Evolutionary conservation across 805 yeast species (phyloP), one percentile per base, ranked within the genome.

Genomic region (Starmerella apis): DNA sequence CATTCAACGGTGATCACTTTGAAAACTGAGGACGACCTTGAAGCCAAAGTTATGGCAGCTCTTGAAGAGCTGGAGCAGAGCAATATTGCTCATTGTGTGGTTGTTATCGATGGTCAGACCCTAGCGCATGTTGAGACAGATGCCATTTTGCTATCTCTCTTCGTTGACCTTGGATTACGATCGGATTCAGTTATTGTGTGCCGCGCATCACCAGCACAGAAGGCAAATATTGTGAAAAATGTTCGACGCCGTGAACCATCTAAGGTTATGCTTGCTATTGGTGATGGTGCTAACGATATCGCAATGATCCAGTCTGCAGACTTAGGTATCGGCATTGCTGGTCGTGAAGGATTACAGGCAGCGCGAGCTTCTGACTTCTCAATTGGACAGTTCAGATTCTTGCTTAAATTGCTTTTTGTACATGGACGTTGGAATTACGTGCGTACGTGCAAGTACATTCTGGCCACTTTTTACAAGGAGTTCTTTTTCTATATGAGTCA

Each of bases 281-380:
- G 99, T 7, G 99, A 92, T 68, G 99, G 99, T 56, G 99, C 99
- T 2, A 92, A 92, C 63, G 99, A 92, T 66, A 88, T 92, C 63
- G 97, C 99, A 1, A 92, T 92, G 99, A 92, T 92, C 54, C 96
- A 92, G 68, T 83, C 94, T 61, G 99, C 99, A 0, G 97, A 92
- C 66, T 86, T 92, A 49, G 99, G 99, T 25, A 78, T 92, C 55
- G 98, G 98, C 25, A 92, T 92, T 47, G 88, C 97, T 1, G 99
- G 98, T 32, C 84, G 83, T 59, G 98, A 92, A 67, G 98, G 98
- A 1, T 69, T 92, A 38, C 98, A 92, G 62, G 98, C 98, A 0
- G 95, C 98, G 0, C 73, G 98, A 59, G 76, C 95, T 0, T 81
- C 96, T 0, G 99, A 92, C 66, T 92, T 86, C 62, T 81, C 97